phyloP scores from a whole-genome alignment of 768 basidiomycete species.

The Lactarius trivialis region DNA sequence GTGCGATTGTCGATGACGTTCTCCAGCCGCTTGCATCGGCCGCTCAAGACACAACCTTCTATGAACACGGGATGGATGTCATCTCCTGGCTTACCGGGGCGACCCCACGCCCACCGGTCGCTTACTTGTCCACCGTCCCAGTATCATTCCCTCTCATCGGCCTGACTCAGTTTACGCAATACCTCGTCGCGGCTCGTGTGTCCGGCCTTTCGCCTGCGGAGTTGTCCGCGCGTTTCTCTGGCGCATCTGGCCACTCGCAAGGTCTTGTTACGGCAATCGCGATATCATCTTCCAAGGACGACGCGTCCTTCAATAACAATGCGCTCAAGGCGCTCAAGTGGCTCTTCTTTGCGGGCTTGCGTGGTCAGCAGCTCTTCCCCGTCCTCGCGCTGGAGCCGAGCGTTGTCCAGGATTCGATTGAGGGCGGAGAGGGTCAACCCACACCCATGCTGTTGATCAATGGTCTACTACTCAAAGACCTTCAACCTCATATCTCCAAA shows the following conservation, averaged over 20 bases:
- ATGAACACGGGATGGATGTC: slow-evolving; percentile 76
- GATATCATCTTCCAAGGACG: slow-evolving; percentile 71
- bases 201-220: slow-evolving; percentile 72
- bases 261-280: slow-evolving; percentile 93
- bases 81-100: slow-evolving; percentile 76
- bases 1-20: slow-evolving; percentile 53
- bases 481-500: slow-evolving; percentile 75
- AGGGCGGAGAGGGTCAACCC: slow-evolving; percentile 90
- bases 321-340: slow-evolving; percentile 80
- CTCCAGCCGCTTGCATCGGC: slow-evolving; percentile 65
- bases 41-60: slow-evolving; percentile 56
- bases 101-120: slow-evolving; percentile 61
- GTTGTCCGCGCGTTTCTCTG: slow-evolving; percentile 66
- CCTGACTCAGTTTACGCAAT: slow-evolving; percentile 91
- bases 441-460: slow-evolving; percentile 91
- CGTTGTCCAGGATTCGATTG: slow-evolving; percentile 80
- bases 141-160: slow-evolving; percentile 95
- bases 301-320: slow-evolving; percentile 70
- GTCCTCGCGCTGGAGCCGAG: slow-evolving; percentile 81
- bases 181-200: slow-evolving; percentile 73
- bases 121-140: slow-evolving; percentile 90
- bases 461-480: slow-evolving; percentile 67
- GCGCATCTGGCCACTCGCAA: slow-evolving; percentile 96
- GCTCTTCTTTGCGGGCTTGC: slow-evolving; percentile 89
- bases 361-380: slow-evolving; percentile 93